phyloP scores from a whole-genome alignment of 2,329 filamentous ascomycete genomes.

The Nigrospora sphaerica region DNA sequence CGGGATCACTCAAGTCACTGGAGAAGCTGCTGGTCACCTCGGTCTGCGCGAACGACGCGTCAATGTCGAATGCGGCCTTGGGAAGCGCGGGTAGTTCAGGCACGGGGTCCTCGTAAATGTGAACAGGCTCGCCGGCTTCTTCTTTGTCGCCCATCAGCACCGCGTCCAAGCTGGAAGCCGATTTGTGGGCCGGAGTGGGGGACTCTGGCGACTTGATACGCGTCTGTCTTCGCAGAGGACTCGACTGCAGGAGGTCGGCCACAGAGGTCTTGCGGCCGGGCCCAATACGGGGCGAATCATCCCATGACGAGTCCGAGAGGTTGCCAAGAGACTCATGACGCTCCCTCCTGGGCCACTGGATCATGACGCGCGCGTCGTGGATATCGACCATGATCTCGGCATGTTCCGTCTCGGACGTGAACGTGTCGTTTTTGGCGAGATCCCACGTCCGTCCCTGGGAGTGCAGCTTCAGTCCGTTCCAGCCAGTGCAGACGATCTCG shows the following conservation, averaged over 20 bases:
- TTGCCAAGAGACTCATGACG: constrained; percentile 39
- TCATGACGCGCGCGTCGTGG: constrained; percentile 80
- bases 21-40: constrained; percentile 46
- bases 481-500: constrained; percentile 85
- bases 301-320: constrained; percentile 65
- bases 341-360: constrained; percentile 72
- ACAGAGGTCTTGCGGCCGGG: constrained; percentile 16
- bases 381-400: constrained; percentile 94
- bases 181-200: constrained; percentile 40
- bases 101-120: constrained; percentile 68
- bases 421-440: constrained; percentile 79
- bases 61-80: constrained; percentile 15
- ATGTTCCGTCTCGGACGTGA: constrained; percentile 80
- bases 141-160: constrained; percentile 28
- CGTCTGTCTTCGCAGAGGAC: constrained; percentile 47
- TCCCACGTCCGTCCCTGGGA: constrained; percentile 85
- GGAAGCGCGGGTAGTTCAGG: constrained; percentile 46
- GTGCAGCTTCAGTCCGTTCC: constrained; percentile 92
- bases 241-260: constrained; percentile 45
- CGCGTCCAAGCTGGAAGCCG: constrained; percentile 36
- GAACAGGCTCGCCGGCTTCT: constrained; percentile 36
- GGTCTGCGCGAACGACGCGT: constrained; percentile 40
- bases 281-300: constrained; percentile 47
- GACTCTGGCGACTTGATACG: constrained; percentile 72
- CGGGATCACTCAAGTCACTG: constrained; percentile 48